Base-by-base conservation (phyloP, 805 yeast genomes). In the Saccharomycopsis sp. region DNA sequence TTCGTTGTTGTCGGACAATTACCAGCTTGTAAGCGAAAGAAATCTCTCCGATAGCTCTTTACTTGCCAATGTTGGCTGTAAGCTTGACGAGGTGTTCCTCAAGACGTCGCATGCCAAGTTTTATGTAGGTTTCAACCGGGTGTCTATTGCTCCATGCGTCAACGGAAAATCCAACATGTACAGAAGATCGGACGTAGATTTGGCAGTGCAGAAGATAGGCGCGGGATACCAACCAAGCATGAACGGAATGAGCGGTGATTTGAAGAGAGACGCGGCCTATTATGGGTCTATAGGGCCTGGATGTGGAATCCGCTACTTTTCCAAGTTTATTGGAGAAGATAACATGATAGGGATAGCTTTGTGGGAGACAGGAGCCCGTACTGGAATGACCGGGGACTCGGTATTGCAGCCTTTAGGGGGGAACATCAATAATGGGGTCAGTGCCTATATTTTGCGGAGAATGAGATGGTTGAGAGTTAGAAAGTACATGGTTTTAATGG, bases 331-430 rank as follows among this genome's bases (percentile, higher is more conserved):
- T 66, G 96, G 96, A 3, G 97, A 90, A 68, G 97, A 90, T 69
- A 90, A 90, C 69, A 87, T 89, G 95, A 90, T 90, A 61, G 96
- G 89, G 3, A 89, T 88, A 53, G 88, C 90, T 0, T 67, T 90
- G 16, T 90, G 96, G 96, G 82, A 82, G 53, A 64, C 58, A 23
- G 84, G 87, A 23, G 86, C 88, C 1, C 74, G 91, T 63, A 88
- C 96, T 0, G 91, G 86, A 0, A 75, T 89, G 76, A 84, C 92
- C 0, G 82, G 87, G 1, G 96, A 90, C 67, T 79, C 82, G 52
- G 96, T 84, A 1, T 71, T 88, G 2, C 97, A 90, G 67, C 97
- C 97, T 0, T 70, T 82, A 21, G 71, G 70, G 29, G 72, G 72
- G 5, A 76, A 76, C 29, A 73, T 71, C 29, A 63, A 61, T 21